Evolutionary conservation across 2,329 filamentous ascomycete species (phyloP).

Genomic region (Corynespora cassiicola): DNA sequence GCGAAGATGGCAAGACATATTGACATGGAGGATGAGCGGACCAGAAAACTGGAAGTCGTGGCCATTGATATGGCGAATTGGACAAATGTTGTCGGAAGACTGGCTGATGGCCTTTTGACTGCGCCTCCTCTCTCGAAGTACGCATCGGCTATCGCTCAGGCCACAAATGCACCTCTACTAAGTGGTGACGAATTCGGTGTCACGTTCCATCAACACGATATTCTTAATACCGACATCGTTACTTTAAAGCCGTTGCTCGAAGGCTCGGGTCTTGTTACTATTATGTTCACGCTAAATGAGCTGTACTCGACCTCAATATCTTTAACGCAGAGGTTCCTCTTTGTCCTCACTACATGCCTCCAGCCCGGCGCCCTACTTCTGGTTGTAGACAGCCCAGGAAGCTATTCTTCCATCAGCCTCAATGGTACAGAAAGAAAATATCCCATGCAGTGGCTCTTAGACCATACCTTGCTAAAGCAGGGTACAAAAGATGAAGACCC

Average conservation of each 20-base stretch:
- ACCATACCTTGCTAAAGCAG: slow-evolving; percentile 73
- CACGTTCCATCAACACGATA: slow-evolving; percentile 58
- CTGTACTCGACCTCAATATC: slow-evolving; percentile 81
- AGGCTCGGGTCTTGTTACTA: slow-evolving; percentile 66
- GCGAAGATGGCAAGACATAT: slow-evolving; percentile 45
- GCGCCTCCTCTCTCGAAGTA: slow-evolving; percentile 56
- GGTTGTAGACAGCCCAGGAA: slow-evolving; percentile 91
- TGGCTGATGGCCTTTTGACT: slow-evolving; percentile 64
- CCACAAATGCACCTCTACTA: slow-evolving; percentile 48
- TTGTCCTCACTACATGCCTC: slow-evolving; percentile 68
- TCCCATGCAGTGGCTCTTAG: slow-evolving; percentile 91
- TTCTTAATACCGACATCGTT: slow-evolving; percentile 51
- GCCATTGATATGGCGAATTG: slow-evolving; percentile 87
- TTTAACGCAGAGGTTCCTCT: slow-evolving; percentile 78
- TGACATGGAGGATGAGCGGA: slow-evolving; percentile 4
- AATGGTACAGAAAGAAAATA: slow-evolving; percentile 68
- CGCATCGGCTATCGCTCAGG: slow-evolving; percentile 53
- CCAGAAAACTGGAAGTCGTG: slow-evolving; percentile 53
- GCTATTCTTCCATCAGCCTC: slow-evolving; percentile 83
- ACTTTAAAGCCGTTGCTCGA: slow-evolving; percentile 41
- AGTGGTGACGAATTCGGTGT: slow-evolving; percentile 37
- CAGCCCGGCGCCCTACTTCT: slow-evolving; percentile 72
- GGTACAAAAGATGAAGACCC: slow-evolving; percentile 17
- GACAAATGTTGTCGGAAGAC: slow-evolving; percentile 65
- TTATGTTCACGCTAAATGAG: slow-evolving; percentile 96